phyloP scores from a whole-genome alignment of 106 monocot species.

The Allium cepa region DNA sequence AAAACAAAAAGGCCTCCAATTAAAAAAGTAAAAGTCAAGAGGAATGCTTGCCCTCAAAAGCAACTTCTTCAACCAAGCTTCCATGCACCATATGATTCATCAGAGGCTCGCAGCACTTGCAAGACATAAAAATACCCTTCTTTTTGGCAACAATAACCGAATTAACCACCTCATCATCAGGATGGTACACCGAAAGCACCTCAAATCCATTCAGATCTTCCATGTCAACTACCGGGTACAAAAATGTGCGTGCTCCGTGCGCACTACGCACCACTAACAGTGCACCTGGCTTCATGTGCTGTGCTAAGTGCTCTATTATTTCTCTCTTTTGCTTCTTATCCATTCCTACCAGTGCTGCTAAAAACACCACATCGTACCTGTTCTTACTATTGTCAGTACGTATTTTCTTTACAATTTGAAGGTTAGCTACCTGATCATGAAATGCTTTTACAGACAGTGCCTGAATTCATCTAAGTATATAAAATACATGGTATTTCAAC shows the following conservation, averaged over 20 bases:
- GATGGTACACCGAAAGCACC: conserved; percentile 59
- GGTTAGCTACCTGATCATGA: no score
- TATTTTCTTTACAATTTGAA: no score
- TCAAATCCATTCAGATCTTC: conserved; percentile 54
- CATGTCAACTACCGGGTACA: conserved; percentile 73
- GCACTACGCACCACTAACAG: conserved; percentile 75
- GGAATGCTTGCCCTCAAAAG: not conserved
- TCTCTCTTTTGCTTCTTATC: conserved; percentile 32
- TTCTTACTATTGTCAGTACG: no score
- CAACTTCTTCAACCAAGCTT: conserved; percentile 37
- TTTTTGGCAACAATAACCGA: conserved; percentile 75
- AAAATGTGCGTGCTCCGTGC: conserved; percentile 65
- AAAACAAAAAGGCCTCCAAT: no score
- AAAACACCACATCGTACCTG: conserved; percentile 65
- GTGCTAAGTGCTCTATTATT: conserved; percentile 57
- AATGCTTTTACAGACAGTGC: no score
- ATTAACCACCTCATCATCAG: conserved; percentile 79
- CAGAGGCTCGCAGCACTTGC: conserved; percentile 44
- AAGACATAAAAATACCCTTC: conserved; percentile 16
- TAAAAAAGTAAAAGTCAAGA: not conserved
- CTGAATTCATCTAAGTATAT: no score
- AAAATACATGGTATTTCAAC: no score
- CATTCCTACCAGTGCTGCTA: conserved; percentile 74
- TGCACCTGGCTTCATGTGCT: conserved; percentile 59
- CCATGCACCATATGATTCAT: conserved; percentile 19